phyloP scores from a whole-genome alignment of 306 rosid genomes.

The Prunus davidiana region DNA sequence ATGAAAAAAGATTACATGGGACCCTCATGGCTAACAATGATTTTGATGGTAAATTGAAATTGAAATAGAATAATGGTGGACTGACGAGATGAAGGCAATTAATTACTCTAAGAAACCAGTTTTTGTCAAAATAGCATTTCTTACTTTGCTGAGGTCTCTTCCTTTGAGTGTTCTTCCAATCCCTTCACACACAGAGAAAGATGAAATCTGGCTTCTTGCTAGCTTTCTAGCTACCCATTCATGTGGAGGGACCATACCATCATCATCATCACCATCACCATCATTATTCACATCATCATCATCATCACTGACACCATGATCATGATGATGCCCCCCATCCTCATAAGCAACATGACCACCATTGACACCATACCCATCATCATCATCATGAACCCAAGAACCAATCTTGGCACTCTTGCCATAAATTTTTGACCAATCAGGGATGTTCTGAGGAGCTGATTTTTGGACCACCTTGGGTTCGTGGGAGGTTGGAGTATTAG shows the following conservation, averaged over 20 bases:
- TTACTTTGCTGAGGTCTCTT: constrained; percentile 92
- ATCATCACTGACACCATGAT: constrained; percentile 6
- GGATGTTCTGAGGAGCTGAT: constrained; percentile 72
- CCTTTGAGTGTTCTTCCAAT: constrained; percentile 90
- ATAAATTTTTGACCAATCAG: constrained; percentile 90
- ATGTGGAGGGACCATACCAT: constrained; percentile 81
- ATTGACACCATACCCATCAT: constrained; percentile 5
- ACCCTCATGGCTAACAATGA: constrained; percentile 7
- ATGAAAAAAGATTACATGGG: constrained; percentile 23
- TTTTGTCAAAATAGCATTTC: constrained; percentile 74
- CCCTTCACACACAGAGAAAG: constrained; percentile 92
- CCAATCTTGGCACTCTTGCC: constrained; percentile 42
- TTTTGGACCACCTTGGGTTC: constrained; percentile 34
- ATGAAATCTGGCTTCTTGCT: constrained; percentile 84
- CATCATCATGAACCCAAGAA: constrained; percentile 17
- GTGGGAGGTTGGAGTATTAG: constrained; percentile 18
- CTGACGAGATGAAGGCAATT: background rate
- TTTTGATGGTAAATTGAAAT: too few species aligned
- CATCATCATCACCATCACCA: constrained; percentile 36
- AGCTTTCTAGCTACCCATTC: constrained; percentile 91
- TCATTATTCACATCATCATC: background rate
- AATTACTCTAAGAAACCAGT: constrained; percentile 87
- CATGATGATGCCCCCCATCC: background rate
- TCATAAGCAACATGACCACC: background rate
- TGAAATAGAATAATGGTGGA: too few species aligned